Base-by-base conservation (phyloP, 495 filamentous ascomycete species). In the Aspergillus sclerotiicarbonarius region DNA sequence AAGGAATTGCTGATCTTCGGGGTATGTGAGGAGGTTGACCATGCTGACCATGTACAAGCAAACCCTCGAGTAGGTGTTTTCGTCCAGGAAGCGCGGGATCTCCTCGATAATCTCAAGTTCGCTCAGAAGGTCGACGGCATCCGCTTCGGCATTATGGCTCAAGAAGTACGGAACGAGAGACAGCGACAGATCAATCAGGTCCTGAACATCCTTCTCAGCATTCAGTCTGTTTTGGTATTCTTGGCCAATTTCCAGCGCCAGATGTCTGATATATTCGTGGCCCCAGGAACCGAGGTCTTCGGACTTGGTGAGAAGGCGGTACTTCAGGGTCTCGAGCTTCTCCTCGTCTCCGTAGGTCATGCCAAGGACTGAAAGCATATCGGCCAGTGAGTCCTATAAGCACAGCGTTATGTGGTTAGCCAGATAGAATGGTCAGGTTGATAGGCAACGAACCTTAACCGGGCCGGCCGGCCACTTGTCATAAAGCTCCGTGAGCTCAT, bases 261-360 rank as follows among this genome's bases (percentile, higher is more conserved):
- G 79, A 76, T 99, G 94, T 55, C 94, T 84, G 60, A 96, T 89
- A 69, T 99, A 99, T 82, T 99, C 94, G 73, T 99, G 94, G 53
- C 94, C 94, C 94, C 94, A 99, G 10, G 92, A 95, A 41, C 88
- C 91, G 67, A 97, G 89, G 71, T 99, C 94, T 64, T 90, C 81
- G 13, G 91, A 91, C 44, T 92, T 92, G 25, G 92, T 86, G 32
- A 96, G 82, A 16, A 99, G 82, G 62, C 94, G 86, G 76, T 93
- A 99, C 74, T 95, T 98, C 59, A 99, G 82, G 35, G 93, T 95
- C 71, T 98, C 95, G 64, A 94, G 82, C 68, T 92, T 88, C 67
- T 95, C 89, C 72, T 98, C 95, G 63, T 98, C 94, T 52, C 93
- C 94, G 72, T 92, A 96, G 39, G 95, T 99, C 94, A 99, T 99